Percentiles rank a stretch among this genome's conserved stretches.
Conservation (phyloP, 2,329 filamentous ascomycete species). For the Xylariaceae sp. region DNA sequence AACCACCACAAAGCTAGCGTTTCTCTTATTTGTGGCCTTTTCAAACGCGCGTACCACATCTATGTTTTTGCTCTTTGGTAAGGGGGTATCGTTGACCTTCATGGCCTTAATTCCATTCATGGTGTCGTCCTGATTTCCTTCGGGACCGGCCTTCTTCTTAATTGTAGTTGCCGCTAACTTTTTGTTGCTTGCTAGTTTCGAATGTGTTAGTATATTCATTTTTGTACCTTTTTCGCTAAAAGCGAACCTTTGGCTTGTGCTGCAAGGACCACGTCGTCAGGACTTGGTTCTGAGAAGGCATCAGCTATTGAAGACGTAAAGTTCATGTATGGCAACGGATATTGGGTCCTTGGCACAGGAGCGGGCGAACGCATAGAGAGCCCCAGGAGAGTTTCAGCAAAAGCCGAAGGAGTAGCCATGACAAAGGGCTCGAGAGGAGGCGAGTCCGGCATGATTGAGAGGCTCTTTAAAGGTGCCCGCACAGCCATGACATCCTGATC, state of each 20-base stretch:
- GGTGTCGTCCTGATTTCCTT: constrained; percentile 33
- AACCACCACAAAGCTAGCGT: constrained; percentile 87
- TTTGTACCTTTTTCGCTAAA: constrained; percentile 45
- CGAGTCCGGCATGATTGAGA: not conserved
- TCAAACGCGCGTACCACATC: constrained; percentile 78
- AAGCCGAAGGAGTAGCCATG: constrained; percentile 44
- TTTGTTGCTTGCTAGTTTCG: constrained; percentile 47
- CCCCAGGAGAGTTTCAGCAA: constrained; percentile 50
- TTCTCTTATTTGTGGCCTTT: constrained; percentile 69
- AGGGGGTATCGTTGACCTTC: constrained; percentile 47
- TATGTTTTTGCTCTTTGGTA: constrained; percentile 69
- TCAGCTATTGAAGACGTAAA: constrained; percentile 47
- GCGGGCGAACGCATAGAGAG: constrained; percentile 28
- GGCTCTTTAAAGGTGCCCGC: not conserved
- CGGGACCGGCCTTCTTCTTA: constrained; percentile 38
- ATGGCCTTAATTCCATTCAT: constrained; percentile 34
- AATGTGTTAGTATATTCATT: constrained; percentile 47
- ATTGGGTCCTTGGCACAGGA: constrained; percentile 29
- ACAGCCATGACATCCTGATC: not conserved
- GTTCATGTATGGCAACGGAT: constrained; percentile 46
- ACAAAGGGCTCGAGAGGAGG: constrained; percentile 5
- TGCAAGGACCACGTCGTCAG: constrained; percentile 80
- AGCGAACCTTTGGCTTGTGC: constrained; percentile 87
- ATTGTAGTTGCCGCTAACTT: constrained; percentile 31
- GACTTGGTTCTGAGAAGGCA: constrained; percentile 79